These are phyloP conservation scores for Centrapalus pauciflorus DNA, from an alignment of 129 eudicot species.

Conservation along the genomic window DNA sequence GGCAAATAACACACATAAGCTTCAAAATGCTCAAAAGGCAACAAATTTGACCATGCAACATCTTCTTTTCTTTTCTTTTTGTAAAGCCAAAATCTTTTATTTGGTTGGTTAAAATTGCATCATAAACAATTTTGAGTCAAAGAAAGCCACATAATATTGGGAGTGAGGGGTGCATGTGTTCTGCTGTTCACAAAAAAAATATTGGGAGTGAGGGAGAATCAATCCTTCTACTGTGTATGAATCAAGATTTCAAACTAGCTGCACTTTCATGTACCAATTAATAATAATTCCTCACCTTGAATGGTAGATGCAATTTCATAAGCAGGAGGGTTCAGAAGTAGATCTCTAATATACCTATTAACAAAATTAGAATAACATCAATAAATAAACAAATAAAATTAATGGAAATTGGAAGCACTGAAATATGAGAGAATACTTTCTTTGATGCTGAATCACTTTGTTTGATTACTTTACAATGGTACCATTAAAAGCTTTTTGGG, in stretches of 20 bases:
- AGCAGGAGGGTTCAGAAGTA: conserved; percentile 96
- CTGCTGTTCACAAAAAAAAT: no score
- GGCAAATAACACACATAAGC: not conserved
- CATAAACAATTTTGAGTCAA: not conserved
- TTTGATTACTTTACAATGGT: no score
- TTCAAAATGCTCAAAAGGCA: not conserved
- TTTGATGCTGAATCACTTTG: not conserved
- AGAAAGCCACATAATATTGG: not conserved
- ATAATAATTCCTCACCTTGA: conserved; percentile 57
- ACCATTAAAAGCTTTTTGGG: no score
- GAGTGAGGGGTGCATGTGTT: no score
- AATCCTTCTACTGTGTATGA: not conserved
- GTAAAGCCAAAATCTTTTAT: conserved; percentile 2
- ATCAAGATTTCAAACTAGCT: conserved; percentile 6
- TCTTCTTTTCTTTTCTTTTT: no score
- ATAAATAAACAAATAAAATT: not conserved
- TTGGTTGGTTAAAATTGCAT: not conserved
- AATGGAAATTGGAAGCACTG: not conserved
- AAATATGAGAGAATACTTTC: not conserved
- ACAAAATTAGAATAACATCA: not conserved
- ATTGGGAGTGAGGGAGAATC: not conserved
- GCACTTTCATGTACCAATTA: conserved; percentile 7
- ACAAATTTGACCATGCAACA: no score
- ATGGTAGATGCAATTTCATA: conserved; percentile 70
- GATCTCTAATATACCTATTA: conserved; percentile 81